A percentile compares a stretch with the other conserved stretches of the same genome.
phyloP scores from a whole-genome alignment of 352 stramenopile genomes.

The Pythium folliculosum region DNA sequence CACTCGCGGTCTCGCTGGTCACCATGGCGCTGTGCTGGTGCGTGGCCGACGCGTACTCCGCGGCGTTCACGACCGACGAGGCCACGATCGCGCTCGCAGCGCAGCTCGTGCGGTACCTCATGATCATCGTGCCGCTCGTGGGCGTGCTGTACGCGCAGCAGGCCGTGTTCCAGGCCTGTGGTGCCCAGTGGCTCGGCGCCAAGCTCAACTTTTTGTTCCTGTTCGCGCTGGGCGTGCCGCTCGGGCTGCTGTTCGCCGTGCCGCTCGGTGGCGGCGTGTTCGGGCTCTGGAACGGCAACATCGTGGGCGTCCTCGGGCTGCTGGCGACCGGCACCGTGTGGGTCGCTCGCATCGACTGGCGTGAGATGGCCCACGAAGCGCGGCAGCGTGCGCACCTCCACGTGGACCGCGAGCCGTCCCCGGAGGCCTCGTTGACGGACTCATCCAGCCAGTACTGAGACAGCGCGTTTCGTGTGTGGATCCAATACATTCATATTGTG shows the following conservation, averaged over 20 bases:
- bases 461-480: too few species aligned
- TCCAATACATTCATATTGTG: too few species aligned
- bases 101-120: conserved; percentile 37
- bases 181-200: conserved; percentile 51
- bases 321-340: conserved; percentile 41
- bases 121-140: conserved; percentile 41
- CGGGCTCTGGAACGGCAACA: conserved; percentile 61
- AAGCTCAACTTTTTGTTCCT: conserved; percentile 59
- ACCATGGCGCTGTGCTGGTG: conserved; percentile 37
- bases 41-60: conserved; percentile 37
- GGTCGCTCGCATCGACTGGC: conserved; percentile 56
- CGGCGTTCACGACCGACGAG: conserved; percentile 41
- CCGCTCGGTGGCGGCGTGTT: conserved; percentile 45
- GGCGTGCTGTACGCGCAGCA: conserved; percentile 44
- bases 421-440: conserved; percentile 1
- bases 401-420: conserved; percentile 25
- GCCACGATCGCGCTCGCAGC: conserved; percentile 35
- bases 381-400: conserved; percentile 41
- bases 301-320: conserved; percentile 44
- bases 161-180: conserved; percentile 50
- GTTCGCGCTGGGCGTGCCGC: conserved; percentile 48
- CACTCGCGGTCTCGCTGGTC: conserved; percentile 22
- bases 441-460: not conserved
- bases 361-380: conserved; percentile 54
- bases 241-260: conserved; percentile 49